Evolutionary conservation across 257 asterid genomes (phyloP).

Genomic region (Lavandula angustifolia): DNA sequence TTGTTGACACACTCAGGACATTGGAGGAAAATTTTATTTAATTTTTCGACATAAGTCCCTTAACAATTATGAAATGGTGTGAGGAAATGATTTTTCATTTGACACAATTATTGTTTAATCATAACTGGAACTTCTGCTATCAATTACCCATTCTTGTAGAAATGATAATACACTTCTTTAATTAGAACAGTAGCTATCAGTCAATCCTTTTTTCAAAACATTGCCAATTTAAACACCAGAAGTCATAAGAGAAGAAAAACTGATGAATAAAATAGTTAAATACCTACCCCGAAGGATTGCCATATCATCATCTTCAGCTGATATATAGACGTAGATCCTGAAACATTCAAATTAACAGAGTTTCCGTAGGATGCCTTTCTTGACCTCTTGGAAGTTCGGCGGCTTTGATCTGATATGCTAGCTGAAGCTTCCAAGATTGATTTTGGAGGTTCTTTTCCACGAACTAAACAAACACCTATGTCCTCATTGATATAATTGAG

Average conservation of each 20-base stretch:
- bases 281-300: conserved; percentile 94
- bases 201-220: conserved; percentile 2
- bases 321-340: conserved; percentile 83
- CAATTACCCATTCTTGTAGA: conserved; percentile 23
- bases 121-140: background rate
- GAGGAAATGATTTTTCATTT: background rate
- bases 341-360: conserved; percentile 78
- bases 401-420: conserved; percentile 61
- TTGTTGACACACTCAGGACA: background rate
- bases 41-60: conserved; percentile 5
- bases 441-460: conserved; percentile 95
- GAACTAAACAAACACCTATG: conserved; percentile 76
- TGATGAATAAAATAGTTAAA: conserved; percentile 7
- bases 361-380: conserved; percentile 80
- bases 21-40: background rate
- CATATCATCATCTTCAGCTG: conserved; percentile 99
- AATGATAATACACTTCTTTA: conserved; percentile 12
- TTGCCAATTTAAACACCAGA: background rate
- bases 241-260: conserved; percentile 14
- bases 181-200: conserved; percentile 8
- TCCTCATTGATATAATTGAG: conserved; percentile 83
- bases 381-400: conserved; percentile 93
- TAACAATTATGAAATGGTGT: background rate
- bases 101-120: background rate
- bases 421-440: conserved; percentile 85